Conservation (phyloP, 1,284 basidiomycete genomes). For the Puccinia coronata region DNA sequence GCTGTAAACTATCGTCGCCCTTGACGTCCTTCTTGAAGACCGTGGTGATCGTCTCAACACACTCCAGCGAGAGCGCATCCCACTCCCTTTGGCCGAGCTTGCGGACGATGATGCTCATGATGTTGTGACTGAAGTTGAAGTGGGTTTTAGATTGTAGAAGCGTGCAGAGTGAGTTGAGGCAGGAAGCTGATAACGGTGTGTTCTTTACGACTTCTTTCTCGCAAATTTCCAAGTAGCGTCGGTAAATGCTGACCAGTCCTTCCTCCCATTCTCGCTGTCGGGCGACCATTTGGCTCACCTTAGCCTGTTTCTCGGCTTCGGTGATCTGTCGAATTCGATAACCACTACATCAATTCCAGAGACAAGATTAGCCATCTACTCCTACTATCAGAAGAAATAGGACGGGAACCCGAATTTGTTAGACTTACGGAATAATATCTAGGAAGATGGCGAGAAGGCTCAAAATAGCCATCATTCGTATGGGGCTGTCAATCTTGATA, state of each 20-base stretch:
- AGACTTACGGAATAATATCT: slow-evolving; percentile 80
- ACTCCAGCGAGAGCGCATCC: slow-evolving; percentile 71
- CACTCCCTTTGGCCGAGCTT: slow-evolving; percentile 81
- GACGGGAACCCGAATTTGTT: neutral
- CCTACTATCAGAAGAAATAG: neutral
- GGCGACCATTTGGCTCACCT: slow-evolving; percentile 89
- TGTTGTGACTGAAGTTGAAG: slow-evolving; percentile 95
- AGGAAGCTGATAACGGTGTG: slow-evolving; percentile 70
- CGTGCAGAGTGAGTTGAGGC: slow-evolving; percentile 82
- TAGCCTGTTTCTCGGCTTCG: slow-evolving; percentile 85
- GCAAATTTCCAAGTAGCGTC: slow-evolving; percentile 78
- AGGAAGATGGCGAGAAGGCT: slow-evolving; percentile 93
- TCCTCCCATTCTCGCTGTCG: slow-evolving; percentile 93
- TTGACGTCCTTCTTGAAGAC: slow-evolving; percentile 79
- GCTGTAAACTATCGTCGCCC: slow-evolving; percentile 76
- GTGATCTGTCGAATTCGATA: slow-evolving; percentile 80
- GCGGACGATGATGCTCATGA: slow-evolving; percentile 83
- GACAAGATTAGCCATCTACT: neutral
- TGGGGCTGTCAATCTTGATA: slow-evolving; percentile 70
- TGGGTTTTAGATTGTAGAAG: slow-evolving; percentile 81
- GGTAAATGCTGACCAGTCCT: slow-evolving; percentile 86
- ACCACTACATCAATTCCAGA: slow-evolving; percentile 13
- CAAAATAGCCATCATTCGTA: slow-evolving; percentile 83
- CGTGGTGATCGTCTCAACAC: slow-evolving; percentile 74
- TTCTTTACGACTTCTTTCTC: slow-evolving; percentile 67